Evolutionary conservation across 495 filamentous ascomycete genomes (phyloP), one percentile per base, ranked within the genome.

Genomic region (Trichocladium uniseriatum): DNA sequence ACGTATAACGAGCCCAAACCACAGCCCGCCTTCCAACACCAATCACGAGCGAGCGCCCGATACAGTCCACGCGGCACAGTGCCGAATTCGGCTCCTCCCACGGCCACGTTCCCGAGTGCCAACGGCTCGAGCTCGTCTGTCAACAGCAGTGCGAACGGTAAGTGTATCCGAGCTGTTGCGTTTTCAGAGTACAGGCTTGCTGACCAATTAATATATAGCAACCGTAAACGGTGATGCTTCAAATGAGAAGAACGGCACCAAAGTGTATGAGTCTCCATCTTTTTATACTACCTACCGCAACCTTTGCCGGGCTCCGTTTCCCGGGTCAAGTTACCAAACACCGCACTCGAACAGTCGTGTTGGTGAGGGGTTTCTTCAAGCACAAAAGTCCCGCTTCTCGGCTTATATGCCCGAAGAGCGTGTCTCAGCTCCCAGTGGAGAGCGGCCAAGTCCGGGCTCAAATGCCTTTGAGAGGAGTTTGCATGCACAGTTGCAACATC

Each of bases 361-460:
- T 24, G 43, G 54, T 51, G 50, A 38, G 32, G 44, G 48, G 13
- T 24, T 14, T 29, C 15, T 29, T 36, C 29, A 11, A 14, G 14
- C 6, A 4, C 35, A 39, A n/a, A 37, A 9, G 5, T 44, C 27
- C 24, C 24, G 19, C 18, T 49, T 42, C 20, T 19, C 36, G 6
- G 43, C 41, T 41, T 47, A 54, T 43, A 51, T 38, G 28, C 8
- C 44, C 13, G 22, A 43, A 32, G 16, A 20, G 22, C 15, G 6
- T 29, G 42, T 16, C 36, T 22, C 46, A 3, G 31, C 60, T 59
- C 61, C 56, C 34, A 64, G 54, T 64, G 62, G 59, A 60, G 53
- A 43, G 36, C 36, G 43, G 27, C 39, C 48, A 35, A 41, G 38
- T 36, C 31, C 43, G 18, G 36, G 36, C 41, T 38, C 55, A 38